Percentiles rank a stretch among this genome's conserved stretches.
Conservation (phyloP, 2,329 filamentous ascomycete species). For the Trichoderma atrobrunneum region DNA sequence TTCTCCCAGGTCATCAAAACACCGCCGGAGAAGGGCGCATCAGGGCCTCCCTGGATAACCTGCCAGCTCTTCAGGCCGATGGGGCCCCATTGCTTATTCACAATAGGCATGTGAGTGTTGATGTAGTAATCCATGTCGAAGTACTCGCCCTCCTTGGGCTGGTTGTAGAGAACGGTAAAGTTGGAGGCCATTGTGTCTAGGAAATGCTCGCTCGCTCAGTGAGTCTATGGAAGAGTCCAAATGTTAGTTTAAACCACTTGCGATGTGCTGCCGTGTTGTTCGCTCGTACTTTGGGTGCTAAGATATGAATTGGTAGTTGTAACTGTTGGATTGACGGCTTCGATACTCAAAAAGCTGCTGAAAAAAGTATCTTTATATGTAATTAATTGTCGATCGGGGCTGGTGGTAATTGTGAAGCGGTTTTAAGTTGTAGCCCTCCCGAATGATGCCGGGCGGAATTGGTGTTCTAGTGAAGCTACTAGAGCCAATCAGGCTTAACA, state of each 20-base stretch:
- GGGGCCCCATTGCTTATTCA: background rate
- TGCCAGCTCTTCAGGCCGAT: constrained; percentile 3
- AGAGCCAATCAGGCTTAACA: background rate
- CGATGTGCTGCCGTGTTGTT: background rate
- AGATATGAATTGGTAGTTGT: too few relatives aligned
- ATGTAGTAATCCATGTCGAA: constrained; percentile 13
- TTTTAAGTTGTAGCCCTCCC: background rate
- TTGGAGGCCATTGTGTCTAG: constrained; percentile 3
- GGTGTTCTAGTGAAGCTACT: background rate
- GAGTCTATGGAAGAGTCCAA: background rate
- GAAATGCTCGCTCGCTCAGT: background rate
- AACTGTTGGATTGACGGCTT: background rate
- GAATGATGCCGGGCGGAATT: background rate
- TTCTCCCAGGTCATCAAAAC: background rate
- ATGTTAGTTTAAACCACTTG: background rate
- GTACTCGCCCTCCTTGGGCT: background rate
- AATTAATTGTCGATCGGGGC: background rate
- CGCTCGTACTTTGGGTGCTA: background rate
- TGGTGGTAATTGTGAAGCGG: background rate
- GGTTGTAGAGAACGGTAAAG: constrained; percentile 1
- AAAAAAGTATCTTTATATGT: background rate
- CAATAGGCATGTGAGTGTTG: constrained; percentile 10
- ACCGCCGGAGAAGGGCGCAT: background rate
- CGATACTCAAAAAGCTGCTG: background rate
- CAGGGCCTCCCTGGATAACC: background rate